phyloP scores from a whole-genome alignment of 2,329 filamentous ascomycete species.

The Dothiorella sarmentorum region DNA sequence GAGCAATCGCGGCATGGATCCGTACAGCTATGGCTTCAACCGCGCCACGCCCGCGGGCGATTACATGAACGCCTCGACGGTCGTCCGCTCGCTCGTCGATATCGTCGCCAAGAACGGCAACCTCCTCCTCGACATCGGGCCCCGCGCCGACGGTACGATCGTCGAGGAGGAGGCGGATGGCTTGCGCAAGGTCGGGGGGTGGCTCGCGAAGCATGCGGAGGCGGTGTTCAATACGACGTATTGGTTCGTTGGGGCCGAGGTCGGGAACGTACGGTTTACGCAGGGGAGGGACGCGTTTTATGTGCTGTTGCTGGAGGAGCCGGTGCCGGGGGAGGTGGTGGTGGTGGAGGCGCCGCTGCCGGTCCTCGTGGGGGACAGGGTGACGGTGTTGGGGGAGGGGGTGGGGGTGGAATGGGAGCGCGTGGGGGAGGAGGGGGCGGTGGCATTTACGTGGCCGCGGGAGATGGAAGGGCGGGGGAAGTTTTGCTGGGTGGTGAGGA shows the following conservation, averaged over 20 bases:
- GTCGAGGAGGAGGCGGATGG: slow-evolving; percentile 47
- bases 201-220: slow-evolving; percentile 54
- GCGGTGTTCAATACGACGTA: slow-evolving; percentile 58
- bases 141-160: slow-evolving; percentile 54
- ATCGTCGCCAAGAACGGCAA: slow-evolving; percentile 57
- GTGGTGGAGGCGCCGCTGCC: slow-evolving; percentile 46
- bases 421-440: too few species aligned
- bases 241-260: slow-evolving; percentile 48
- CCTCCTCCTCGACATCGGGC: slow-evolving; percentile 55
- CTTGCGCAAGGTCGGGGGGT: slow-evolving; percentile 51
- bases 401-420: slow-evolving; percentile 16
- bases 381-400: slow-evolving; percentile 43
- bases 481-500: slow-evolving; percentile 24
- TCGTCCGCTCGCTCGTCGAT: slow-evolving; percentile 51
- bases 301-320: slow-evolving; percentile 45
- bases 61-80: slow-evolving; percentile 52
- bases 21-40: slow-evolving; percentile 59
- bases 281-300: slow-evolving; percentile 54
- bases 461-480: slow-evolving; percentile 20
- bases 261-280: slow-evolving; percentile 50
- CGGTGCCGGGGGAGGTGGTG: slow-evolving; percentile 28
- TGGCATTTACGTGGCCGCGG: slow-evolving; percentile 27
- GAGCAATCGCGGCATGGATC: slow-evolving; percentile 58
- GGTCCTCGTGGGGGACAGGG: slow-evolving; percentile 44
- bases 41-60: slow-evolving; percentile 47